Evolutionary conservation across 2,329 filamentous ascomycete species (phyloP), one percentile per base, ranked within the genome.

Genomic region (Fusarium chaquense): DNA sequence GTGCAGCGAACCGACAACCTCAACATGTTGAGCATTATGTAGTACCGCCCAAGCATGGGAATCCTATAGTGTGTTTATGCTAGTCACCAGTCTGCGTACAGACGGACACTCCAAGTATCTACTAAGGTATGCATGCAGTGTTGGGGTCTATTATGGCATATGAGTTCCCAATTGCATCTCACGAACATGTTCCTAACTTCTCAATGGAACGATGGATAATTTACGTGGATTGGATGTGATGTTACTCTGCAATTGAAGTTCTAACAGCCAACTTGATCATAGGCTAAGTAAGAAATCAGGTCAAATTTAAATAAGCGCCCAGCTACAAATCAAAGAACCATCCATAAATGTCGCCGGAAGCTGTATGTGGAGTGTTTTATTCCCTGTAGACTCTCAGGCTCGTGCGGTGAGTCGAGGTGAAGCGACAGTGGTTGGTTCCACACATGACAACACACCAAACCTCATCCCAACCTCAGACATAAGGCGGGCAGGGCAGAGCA

Each of bases 331-430:
- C 24, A 55, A n/a, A 30, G n/a, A n/a, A 16, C n/a, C 7, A n/a
- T 36, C 11, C 32, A 50, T 15, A 18, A 11, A 13, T 50, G 16
- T 36, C 30, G 20, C 33, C n/a, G 47, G 35, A 46, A 24, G 41
- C 43, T 58, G 32, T 15, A 28, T 47, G 51, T 58, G 58, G 65
- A 32, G 41, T 46, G 36, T 30, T 63, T 16, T n/a, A 26, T 58
- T 45, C 58, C 62, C 62, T 64, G 40, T 50, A 60, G 38, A 45
- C 41, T 54, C 60, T 54, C 60, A 58, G 66, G 66, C 54, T 52
- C 50, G 50, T 63, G 66, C 58, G 55, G 51, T 58, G 61, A 50
- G 43, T 15, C 16, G 43, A 45, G 54, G 47, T 58, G 61, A 49
- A 33, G 30, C 30, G 32, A 33, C 32, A 36, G 35, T 55, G 56